Evolutionary conservation across 2,329 filamentous ascomycete genomes (phyloP), one percentile per base, ranked within the genome.

Genomic region (Thermochaetoides dissita): DNA sequence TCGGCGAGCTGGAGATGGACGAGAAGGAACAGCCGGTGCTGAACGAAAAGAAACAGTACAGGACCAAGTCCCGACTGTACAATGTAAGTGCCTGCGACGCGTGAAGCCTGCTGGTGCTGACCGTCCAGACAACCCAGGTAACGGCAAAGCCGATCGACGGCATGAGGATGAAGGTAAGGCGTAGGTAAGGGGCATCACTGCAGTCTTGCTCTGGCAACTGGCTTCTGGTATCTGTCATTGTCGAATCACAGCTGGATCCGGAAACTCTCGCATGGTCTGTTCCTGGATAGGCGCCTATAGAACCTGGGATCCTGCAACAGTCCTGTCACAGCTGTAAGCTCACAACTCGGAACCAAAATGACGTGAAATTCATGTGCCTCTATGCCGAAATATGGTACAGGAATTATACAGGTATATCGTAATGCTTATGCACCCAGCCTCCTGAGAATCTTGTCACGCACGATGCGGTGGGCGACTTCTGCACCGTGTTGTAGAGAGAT

Each of bases 401-500:
- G 44, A 44, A 37, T 40, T 38, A 42, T 44, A 36, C 36, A 38
- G n/a, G 34, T 6, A 24, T 38, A 34, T 30, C 17, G 8, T 33
- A 3, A 24, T 24, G 17, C 17, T 49, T 28, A 54, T 41, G 46
- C 37, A 8, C 42, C 45, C 36, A 69, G 34, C 46, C 53, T 60
- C 49, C 61, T 66, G 55, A 94, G 62, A 59, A 94, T 80, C 61
- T 79, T 78, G 52, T 94, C 83, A 57, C 78, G 76, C 37, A 84
- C 78, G 41, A 93, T 63, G 59, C 75, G 72, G 49, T 79, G 81
- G 44, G 89, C 87, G 42, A 83, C 74, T 36, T 80, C 78, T 33
- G 81, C 83, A 37, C 91, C 91, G 52, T 83, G 79, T 61, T 95
- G 86, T 55, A 98, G 66, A n/a, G 86, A 80, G 41, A 98, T 63